These are phyloP conservation scores for Paraconiothyrium brasiliense DNA, from an alignment of 2,329 filamentous ascomycete genomes.

Conservation along the genomic window DNA sequence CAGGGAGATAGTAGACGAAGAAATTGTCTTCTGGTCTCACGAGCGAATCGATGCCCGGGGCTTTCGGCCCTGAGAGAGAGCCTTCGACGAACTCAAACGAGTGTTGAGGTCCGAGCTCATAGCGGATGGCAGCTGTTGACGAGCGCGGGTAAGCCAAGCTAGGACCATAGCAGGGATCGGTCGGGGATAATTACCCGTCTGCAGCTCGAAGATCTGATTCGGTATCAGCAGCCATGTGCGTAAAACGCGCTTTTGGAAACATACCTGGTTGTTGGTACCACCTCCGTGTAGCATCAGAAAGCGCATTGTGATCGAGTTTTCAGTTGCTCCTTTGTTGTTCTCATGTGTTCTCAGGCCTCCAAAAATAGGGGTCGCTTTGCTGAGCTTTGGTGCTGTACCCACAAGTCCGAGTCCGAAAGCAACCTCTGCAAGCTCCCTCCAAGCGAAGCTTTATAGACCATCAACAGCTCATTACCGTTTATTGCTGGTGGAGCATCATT, in stretches of 20 bases:
- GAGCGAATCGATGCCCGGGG: not conserved
- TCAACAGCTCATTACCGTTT: too few relatives aligned
- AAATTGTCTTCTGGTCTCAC: not conserved
- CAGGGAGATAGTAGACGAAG: not conserved
- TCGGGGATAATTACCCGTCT: not conserved
- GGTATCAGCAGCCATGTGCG: not conserved
- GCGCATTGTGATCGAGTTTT: not conserved
- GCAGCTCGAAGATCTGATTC: not conserved
- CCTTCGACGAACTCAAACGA: constrained; percentile 5
- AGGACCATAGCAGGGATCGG: not conserved
- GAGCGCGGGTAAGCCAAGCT: not conserved
- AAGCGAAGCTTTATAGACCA: too few relatives aligned
- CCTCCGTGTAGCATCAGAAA: constrained; percentile 4
- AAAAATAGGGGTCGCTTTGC: not conserved
- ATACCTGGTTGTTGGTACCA: constrained; percentile 1
- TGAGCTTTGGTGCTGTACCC: not conserved
- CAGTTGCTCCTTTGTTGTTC: not conserved
- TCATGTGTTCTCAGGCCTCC: not conserved
- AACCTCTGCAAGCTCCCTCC: too few relatives aligned
- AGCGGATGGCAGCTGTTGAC: not conserved
- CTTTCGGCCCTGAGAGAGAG: not conserved
- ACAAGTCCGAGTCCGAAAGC: not conserved
- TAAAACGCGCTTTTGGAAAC: not conserved
- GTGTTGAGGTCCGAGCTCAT: not conserved
- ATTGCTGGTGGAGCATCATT: too few relatives aligned